phyloP scores from a whole-genome alignment of 192 early-diverging fungal genomes.

The Geosiphon pyriformis region DNA sequence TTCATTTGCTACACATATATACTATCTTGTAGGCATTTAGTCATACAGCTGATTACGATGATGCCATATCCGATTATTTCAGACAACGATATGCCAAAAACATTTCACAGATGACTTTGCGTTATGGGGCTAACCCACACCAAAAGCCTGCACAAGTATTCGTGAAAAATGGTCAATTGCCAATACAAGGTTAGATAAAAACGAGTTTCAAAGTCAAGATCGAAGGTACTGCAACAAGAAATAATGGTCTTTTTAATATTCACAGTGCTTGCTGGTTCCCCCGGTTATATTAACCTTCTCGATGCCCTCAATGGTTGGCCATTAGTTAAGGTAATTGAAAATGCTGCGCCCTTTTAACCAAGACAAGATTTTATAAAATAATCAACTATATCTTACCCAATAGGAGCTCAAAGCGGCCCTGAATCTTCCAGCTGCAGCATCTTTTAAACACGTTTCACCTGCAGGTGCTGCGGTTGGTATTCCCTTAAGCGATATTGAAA shows the following conservation, averaged over 20 bases:
- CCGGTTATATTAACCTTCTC: slow-evolving; percentile 97
- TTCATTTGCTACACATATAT: not conserved
- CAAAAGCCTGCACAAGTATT: slow-evolving; percentile 97
- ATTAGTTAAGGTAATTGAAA: slow-evolving; percentile 90
- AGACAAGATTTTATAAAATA: no score
- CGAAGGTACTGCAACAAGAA: no score
- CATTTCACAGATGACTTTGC: slow-evolving; percentile 72
- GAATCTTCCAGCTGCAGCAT: slow-evolving; percentile 90
- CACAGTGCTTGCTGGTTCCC: slow-evolving; percentile 83
- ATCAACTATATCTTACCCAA: no score
- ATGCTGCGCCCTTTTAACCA: no score
- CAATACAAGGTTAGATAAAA: slow-evolving; percentile 60
- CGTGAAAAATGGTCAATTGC: slow-evolving; percentile 70
- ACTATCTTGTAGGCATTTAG: slow-evolving; percentile 70
- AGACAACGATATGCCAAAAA: slow-evolving; percentile 82
- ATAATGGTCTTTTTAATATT: not conserved
- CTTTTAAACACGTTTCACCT: slow-evolving; percentile 98
- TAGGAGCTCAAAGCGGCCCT: slow-evolving; percentile 77
- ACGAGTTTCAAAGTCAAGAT: no score
- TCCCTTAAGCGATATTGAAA: slow-evolving; percentile 73
- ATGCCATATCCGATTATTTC: slow-evolving; percentile 93
- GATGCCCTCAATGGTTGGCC: slow-evolving; percentile 98
- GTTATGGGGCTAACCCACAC: slow-evolving; percentile 98
- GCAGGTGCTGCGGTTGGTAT: slow-evolving; percentile 94
- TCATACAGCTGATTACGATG: slow-evolving; percentile 94